phyloP scores from a whole-genome alignment of 305 asterid species.

The Fraxinus nigra region DNA sequence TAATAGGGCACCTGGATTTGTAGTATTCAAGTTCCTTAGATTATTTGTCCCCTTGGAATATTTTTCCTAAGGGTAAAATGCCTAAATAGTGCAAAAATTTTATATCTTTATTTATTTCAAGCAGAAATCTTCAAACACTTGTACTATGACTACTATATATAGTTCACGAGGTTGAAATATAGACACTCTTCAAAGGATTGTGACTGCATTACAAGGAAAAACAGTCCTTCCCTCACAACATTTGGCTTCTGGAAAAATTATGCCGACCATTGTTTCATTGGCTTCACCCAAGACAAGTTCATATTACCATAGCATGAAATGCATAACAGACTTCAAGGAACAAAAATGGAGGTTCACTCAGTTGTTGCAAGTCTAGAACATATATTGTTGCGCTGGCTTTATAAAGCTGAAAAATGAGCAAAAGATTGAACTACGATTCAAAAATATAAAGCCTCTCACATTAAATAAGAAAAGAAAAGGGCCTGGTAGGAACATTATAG shows the following conservation, averaged over 20 bases:
- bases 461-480: too few species aligned
- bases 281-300: background rate
- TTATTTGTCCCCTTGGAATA: background rate
- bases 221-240: background rate
- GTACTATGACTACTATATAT: background rate
- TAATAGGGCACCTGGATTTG: background rate
- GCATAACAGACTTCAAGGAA: slow-evolving; percentile 62
- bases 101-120: too few species aligned
- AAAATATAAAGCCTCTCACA: background rate
- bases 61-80: background rate
- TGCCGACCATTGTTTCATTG: background rate
- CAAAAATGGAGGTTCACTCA: slow-evolving; percentile 54
- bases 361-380: slow-evolving; percentile 56
- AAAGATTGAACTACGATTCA: background rate
- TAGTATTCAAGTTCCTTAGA: background rate
- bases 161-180: background rate
- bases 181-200: background rate
- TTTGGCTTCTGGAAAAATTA: background rate
- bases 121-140: background rate
- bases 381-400: slow-evolving; percentile 44
- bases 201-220: background rate
- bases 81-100: background rate
- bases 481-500: background rate
- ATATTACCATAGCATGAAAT: slow-evolving; percentile 36
- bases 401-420: slow-evolving; percentile 44